Base-by-base conservation (phyloP, 441 rosid genomes). In the Euphorbia corollata region DNA sequence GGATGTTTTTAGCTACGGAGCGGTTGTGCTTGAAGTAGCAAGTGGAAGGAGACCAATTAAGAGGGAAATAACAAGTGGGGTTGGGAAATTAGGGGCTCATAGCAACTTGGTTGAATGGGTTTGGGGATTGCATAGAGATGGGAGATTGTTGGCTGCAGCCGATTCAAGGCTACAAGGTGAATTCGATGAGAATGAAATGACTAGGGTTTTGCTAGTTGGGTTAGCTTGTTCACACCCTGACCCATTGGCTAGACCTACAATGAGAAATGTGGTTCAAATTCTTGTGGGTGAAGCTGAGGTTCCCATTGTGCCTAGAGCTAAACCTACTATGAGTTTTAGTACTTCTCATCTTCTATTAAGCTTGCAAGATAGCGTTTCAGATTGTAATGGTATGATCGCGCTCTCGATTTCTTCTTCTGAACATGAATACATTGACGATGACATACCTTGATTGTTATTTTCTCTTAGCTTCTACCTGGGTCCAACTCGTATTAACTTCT, bases 31-130 rank as follows among this genome's bases (percentile, higher is more conserved):
- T 15, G 99, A 94, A 58, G 99, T 94, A 55, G 84, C 83, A 6
- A 86, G 85, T 5, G 99, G 99, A 8, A 76, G 91, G 70, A 80
- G 97, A 74, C 99, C 99, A 0, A 94, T 94, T 30, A 97, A 91
- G 69, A 93, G 67, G 58, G 90, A 90, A 11, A 0, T 50, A 4
- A 11, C 71, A 9, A 76, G 41, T 3, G 71, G 68, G 11, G 64
- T 63, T 9, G 80, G 79, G 6, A 84, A 77, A 72, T 79, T 53
- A 0, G 85, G 85, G 23, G 73, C 64, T 13, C 79, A 72, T 30
- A 73, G 86, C 65, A 94, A 89, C 76, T 79, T 94, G 77, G 99
- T 94, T 36, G 97, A 91, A 61, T 94, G 99, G 99, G 97, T 89
- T 24, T 91, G 99, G 99, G 79, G 86, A 22, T 75, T 91, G 73